phyloP scores from a whole-genome alignment of 331 rosid genomes.

The Pyrus hybrid region DNA sequence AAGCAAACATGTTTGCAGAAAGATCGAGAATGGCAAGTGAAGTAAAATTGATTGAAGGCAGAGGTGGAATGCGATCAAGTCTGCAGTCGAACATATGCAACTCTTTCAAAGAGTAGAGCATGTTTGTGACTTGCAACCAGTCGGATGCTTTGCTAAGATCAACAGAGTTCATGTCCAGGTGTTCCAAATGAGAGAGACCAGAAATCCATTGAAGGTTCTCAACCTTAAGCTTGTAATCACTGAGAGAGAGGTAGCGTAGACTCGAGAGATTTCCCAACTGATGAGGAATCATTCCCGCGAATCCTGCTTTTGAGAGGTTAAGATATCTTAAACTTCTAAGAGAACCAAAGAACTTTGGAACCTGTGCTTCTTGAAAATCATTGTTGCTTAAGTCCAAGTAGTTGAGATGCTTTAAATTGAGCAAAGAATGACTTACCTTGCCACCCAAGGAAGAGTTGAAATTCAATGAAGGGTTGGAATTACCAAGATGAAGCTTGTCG shows the following conservation, averaged over 20 bases:
- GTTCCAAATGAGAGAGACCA: constrained; percentile 19
- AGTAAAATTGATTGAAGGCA: neutral
- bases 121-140: constrained; percentile 11
- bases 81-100: neutral
- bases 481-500: neutral
- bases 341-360: constrained; percentile 20
- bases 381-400: constrained; percentile 21
- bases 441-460: neutral
- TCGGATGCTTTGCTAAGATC: neutral
- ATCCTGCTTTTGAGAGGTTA: neutral
- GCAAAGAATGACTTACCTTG: constrained; percentile 16
- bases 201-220: constrained; percentile 11
- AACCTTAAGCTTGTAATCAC: neutral
- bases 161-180: constrained; percentile 10
- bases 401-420: constrained; percentile 9
- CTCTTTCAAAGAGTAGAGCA: constrained; percentile 19
- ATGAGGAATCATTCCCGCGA: constrained; percentile 1
- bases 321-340: constrained; percentile 12
- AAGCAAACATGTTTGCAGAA: neutral
- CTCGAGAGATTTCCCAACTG: constrained; percentile 13
- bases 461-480: neutral
- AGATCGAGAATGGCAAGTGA: constrained; percentile 1
- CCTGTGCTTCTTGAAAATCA: neutral
- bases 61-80: neutral
- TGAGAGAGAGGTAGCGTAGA: neutral